Evolutionary conservation across 75 land plant genomes (phyloP).

Genomic region (Larix kaempferi): DNA sequence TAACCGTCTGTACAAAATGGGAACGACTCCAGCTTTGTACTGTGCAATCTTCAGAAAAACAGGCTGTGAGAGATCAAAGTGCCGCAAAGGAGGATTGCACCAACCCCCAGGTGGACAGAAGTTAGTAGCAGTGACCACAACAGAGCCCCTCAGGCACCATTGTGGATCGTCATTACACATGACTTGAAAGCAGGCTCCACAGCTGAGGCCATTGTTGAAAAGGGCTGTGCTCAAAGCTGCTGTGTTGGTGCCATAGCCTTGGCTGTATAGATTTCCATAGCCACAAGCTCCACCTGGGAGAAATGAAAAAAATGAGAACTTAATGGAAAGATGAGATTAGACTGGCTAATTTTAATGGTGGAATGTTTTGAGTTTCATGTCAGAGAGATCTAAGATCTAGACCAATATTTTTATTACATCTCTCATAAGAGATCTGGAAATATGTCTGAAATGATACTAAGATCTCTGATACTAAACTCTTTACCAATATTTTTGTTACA

Average conservation of each 20-base stretch:
- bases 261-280: conserved; percentile 24
- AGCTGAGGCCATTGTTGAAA: conserved; percentile 20
- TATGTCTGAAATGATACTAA: no score
- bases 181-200: conserved; percentile 31
- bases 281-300: conserved; percentile 28
- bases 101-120: conserved; percentile 30
- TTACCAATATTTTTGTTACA: no score
- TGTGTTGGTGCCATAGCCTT: conserved; percentile 28
- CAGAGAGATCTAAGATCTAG: no score
- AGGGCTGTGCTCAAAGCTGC: conserved; percentile 32
- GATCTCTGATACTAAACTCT: no score
- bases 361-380: no score
- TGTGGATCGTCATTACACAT: conserved; percentile 14
- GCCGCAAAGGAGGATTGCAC: conserved; percentile 15
- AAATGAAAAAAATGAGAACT: background rate
- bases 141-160: conserved; percentile 20
- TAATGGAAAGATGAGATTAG: background rate
- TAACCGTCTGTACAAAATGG: conserved; percentile 14
- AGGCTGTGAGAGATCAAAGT: conserved; percentile 18
- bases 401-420: no score
- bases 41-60: conserved; percentile 11
- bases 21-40: conserved; percentile 17
- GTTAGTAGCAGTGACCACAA: conserved; percentile 33
- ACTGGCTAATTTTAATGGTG: background rate
- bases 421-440: no score